A percentile compares a stretch with the other conserved stretches of the same genome.
Conservation (phyloP, 2,329 filamentous ascomycete genomes). For the Claviceps digitariae region DNA sequence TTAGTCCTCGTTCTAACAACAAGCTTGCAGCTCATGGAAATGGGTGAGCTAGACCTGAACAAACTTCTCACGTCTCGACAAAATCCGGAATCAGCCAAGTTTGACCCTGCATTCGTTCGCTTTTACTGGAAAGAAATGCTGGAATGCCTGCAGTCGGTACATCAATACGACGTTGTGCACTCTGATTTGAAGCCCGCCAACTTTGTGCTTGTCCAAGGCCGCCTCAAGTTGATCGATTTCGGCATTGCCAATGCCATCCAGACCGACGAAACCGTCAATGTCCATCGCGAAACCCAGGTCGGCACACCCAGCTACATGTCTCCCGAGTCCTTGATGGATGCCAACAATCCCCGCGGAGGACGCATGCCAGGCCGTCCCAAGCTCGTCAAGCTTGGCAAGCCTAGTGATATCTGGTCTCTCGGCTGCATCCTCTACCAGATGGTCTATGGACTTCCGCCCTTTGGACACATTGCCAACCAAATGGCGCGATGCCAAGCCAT, state of each 20-base stretch:
- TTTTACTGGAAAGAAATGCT: conserved; percentile 99
- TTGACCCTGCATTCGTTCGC: conserved; percentile 86
- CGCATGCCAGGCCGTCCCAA: conserved; percentile 39
- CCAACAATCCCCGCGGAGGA: conserved; percentile 48
- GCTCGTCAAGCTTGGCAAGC: conserved; percentile 90
- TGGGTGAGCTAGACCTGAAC: conserved; percentile 87
- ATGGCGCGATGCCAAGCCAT: conserved; percentile 80
- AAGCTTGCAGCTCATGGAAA: conserved; percentile 68
- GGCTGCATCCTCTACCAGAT: conserved; percentile 97
- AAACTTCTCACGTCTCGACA: conserved; percentile 64
- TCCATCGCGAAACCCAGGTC: conserved; percentile 88
- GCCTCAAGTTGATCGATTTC: conserved; percentile 93
- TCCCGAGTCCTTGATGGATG: conserved; percentile 83
- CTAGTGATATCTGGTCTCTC: conserved; percentile 89
- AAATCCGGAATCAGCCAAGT: conserved; percentile 56
- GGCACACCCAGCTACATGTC: conserved; percentile 99
- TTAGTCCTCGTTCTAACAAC: neutral
- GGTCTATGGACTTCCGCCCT: conserved; percentile 93
- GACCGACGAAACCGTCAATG: conserved; percentile 89
- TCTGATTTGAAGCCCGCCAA: conserved; percentile 96
- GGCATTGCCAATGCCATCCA: conserved; percentile 97
- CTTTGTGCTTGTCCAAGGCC: conserved; percentile 82
- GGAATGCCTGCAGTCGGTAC: conserved; percentile 81
- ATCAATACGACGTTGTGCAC: conserved; percentile 84
- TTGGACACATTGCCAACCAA: conserved; percentile 79